Conservation (phyloP, 768 basidiomycete species). For the Xerocomus spinulosus region DNA sequence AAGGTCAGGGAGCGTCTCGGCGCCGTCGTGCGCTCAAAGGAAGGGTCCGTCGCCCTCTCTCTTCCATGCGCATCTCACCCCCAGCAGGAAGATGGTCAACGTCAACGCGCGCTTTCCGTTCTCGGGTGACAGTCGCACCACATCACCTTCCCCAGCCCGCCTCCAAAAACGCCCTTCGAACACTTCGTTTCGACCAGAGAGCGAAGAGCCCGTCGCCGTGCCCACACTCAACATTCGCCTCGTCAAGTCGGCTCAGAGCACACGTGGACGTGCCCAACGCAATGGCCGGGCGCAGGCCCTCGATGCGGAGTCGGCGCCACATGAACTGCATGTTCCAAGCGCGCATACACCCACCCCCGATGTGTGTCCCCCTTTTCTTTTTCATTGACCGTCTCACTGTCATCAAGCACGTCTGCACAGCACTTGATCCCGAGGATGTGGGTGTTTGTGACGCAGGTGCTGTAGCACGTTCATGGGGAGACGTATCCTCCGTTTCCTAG, state of each 20-base stretch:
- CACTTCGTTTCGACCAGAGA: conserved; percentile 12
- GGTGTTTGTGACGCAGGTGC: conserved; percentile 29
- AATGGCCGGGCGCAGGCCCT: conserved; percentile 8
- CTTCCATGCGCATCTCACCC: neutral
- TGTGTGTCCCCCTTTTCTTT: neutral
- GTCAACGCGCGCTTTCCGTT: conserved; percentile 58
- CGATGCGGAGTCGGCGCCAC: neutral
- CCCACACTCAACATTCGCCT: conserved; percentile 26
- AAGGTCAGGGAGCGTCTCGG: conserved; percentile 48
- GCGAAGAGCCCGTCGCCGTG: conserved; percentile 11
- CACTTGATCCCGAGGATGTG: conserved; percentile 25
- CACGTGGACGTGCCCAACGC: conserved; percentile 24
- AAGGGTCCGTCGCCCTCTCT: conserved; percentile 42
- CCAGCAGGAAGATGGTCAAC: conserved; percentile 64
- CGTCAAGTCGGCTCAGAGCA: conserved; percentile 11
- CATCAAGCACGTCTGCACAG: too few relatives aligned
- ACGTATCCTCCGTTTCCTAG: conserved; percentile 20
- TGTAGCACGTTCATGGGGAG: conserved; percentile 33
- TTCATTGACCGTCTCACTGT: too few relatives aligned
- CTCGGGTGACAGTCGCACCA: conserved; percentile 27
- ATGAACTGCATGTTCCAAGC: neutral
- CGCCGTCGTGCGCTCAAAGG: conserved; percentile 55
- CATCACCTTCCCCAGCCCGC: conserved; percentile 20
- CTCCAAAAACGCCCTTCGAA: conserved; percentile 22
- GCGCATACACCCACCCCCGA: too few relatives aligned